A percentile compares a stretch with the other conserved stretches of the same genome.
These are phyloP conservation scores for Pneumocystis oryctolagi DNA, from an alignment of 1,139 yeast species.

Conservation along the genomic window DNA sequence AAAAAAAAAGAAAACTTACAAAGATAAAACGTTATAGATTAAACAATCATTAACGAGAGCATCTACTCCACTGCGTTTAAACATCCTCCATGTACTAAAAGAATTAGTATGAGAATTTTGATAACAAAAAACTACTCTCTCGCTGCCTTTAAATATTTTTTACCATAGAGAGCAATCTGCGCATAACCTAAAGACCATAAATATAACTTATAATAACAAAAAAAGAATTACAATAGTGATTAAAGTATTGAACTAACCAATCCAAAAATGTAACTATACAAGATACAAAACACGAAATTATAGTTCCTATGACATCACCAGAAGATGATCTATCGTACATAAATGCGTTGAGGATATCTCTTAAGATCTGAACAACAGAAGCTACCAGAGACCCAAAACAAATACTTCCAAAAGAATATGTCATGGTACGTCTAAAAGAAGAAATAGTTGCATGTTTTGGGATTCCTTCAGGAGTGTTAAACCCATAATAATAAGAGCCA, in stretches of 20 bases:
- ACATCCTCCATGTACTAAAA: conserved; percentile 47
- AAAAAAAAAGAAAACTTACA: conserved; percentile 3
- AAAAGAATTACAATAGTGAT: conserved; percentile 38
- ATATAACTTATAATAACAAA: neutral
- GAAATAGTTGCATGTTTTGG: conserved; percentile 72
- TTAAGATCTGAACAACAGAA: conserved; percentile 52
- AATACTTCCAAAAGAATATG: conserved; percentile 80
- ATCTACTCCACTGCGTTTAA: conserved; percentile 70
- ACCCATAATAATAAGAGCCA: conserved; percentile 82
- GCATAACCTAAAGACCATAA: conserved; percentile 45
- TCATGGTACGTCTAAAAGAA: conserved; percentile 66
- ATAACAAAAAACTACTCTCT: conserved; percentile 30
- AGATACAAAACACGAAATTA: conserved; percentile 42
- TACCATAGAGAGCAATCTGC: conserved; percentile 76
- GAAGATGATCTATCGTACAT: conserved; percentile 41
- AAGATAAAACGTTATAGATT: conserved; percentile 55
- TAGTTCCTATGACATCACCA: conserved; percentile 41
- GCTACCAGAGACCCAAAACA: conserved; percentile 79
- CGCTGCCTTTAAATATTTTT: conserved; percentile 58
- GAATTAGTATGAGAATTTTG: neutral
- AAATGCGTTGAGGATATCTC: conserved; percentile 35
- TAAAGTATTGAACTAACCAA: conserved; percentile 73
- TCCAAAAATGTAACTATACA: conserved; percentile 51
- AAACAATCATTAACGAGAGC: conserved; percentile 75
- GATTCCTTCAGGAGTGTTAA: conserved; percentile 58